phyloP scores from a whole-genome alignment of 2,329 filamentous ascomycete species.

The Penicillium sp. region DNA sequence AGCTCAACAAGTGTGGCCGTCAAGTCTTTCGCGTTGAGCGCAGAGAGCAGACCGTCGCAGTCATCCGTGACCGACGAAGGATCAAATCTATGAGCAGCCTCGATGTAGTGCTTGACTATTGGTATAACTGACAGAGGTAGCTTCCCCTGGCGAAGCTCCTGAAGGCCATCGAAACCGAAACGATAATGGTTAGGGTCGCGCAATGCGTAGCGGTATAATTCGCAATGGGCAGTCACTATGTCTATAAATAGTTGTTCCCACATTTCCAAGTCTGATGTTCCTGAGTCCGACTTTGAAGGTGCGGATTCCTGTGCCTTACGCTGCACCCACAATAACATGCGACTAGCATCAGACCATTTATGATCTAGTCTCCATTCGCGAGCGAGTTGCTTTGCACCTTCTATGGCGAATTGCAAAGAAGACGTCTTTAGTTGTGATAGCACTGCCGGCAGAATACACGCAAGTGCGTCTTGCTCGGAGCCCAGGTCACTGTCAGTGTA shows the following conservation, averaged over 20 bases:
- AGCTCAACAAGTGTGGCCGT: background rate
- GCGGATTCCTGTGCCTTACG: too few species aligned
- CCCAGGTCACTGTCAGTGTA: slow-evolving; percentile 1
- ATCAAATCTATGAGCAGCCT: background rate
- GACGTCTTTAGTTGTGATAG: background rate
- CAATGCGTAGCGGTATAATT: background rate
- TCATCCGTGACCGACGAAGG: background rate
- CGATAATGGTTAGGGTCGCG: background rate
- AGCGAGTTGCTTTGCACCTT: background rate
- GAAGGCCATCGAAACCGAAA: background rate
- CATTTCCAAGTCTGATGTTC: too few species aligned
- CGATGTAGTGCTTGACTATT: too few species aligned
- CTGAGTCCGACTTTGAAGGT: too few species aligned
- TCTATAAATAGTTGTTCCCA: background rate
- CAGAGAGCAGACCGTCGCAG: background rate
- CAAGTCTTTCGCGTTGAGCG: background rate
- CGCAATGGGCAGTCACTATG: background rate
- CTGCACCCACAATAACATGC: background rate
- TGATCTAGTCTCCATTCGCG: background rate
- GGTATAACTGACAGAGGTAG: too few species aligned
- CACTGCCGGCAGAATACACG: background rate
- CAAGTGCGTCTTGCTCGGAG: background rate
- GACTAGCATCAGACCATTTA: background rate
- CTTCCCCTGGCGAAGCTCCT: background rate
- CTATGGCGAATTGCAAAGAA: background rate